Evolutionary conservation across 176 grass and related monocot species (phyloP).

Genomic region (sorghum (Sorghum bicolor)): Sorghum_bicolor_NCBIv3 NC_012872.2:73113501-73114000

Average conservation of each 20-base stretch:
- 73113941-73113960: background rate
- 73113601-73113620: constrained; percentile 38
- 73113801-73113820: constrained; percentile 93
- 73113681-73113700: constrained; percentile 7
- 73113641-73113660: constrained; percentile 52
- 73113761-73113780: constrained; percentile 94
- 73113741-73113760: constrained; percentile 99
- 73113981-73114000: constrained; percentile 75
- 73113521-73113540: constrained; percentile 16
- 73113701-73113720: constrained; percentile 36
- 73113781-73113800: constrained; percentile 86
- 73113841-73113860: constrained; percentile 83
- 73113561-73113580: constrained; percentile 30
- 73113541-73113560: constrained; percentile 21
- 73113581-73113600: constrained; percentile 27
- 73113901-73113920: constrained; percentile 8
- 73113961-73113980: constrained; percentile 94
- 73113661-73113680: constrained; percentile 22
- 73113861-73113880: constrained; percentile 64
- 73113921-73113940: constrained; percentile 6
- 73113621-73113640: constrained; percentile 60
- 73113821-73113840: constrained; percentile 79
- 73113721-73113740: constrained; percentile 73
- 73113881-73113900: constrained; percentile 7
- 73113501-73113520: background rate